Evolutionary conservation across 2,329 filamentous ascomycete species (phyloP), one percentile per base, ranked within the genome.

Genomic region (Pseudocercospora pini-densiflorae): DNA sequence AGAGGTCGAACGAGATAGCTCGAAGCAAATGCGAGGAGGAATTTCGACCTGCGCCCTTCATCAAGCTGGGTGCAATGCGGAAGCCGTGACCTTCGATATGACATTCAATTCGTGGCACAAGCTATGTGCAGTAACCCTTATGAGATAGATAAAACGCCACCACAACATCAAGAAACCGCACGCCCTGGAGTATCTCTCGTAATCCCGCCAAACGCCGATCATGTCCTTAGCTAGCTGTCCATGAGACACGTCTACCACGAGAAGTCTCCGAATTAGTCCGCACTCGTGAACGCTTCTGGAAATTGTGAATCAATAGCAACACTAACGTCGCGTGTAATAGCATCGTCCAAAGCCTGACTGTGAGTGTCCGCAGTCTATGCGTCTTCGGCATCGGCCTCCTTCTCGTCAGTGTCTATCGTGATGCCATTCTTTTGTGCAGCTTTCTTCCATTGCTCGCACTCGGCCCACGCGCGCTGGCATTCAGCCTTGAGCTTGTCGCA

Each of bases 401-500:
- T 71, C 31, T 68, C 68, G 24, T 72, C 72, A n/a, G 55, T 61
- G 45, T 73, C 73, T 31, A 75, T 68, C 5, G 63, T 61, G 7
- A 74, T 68, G 29, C 76, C 77, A 3, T 73, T 71, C 60, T 73
- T 74, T 59, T 75, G 71, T 33, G 77, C 77, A 2, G 73, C 83
- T 71, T 89, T 87, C 83, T 93, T 94, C 89, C 92, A 94, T 55
- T 88, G 89, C 77, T 93, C 90, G 59, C 91, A 85, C 77, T 94
- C 92, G 60, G 90, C 85, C 83, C 92, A 94, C 23, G 91, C 88
- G 36, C 91, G 85, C 77, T 93, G 90, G 71, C 90, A 92, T 76
- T 95, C 92, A 40, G 85, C 84, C 82, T 94, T 94, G 69, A 94
- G 86, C 81, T 94, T 95, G 73, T 96, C 92, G 74, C 94, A 96